phyloP scores from a whole-genome alignment of 306 rosid species.

The Trifolium pratense region DNA sequence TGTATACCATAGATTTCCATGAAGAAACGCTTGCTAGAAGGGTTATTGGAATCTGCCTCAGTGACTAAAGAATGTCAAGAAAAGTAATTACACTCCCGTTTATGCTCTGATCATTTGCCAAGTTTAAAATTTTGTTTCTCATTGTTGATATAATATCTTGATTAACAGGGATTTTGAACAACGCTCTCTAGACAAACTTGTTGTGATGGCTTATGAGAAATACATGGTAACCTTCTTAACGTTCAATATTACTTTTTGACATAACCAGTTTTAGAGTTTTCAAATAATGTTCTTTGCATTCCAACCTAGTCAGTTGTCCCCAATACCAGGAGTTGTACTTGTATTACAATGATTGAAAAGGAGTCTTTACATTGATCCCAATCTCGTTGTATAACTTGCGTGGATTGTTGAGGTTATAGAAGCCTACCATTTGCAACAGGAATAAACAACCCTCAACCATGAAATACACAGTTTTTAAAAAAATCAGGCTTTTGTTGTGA shows the following conservation, averaged over 20 bases:
- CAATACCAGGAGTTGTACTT: conserved; percentile 16
- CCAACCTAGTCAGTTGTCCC: conserved; percentile 32
- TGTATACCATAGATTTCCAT: conserved; percentile 53
- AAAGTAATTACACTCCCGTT: conserved; percentile 56
- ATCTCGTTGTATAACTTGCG: not conserved
- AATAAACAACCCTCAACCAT: conserved; percentile 5
- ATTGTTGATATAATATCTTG: conserved; percentile 34
- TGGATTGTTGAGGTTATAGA: conserved; percentile 10
- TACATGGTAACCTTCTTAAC: conserved; percentile 63
- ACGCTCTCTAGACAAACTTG: conserved; percentile 74
- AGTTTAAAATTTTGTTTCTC: conserved; percentile 37
- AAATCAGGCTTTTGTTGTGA: not conserved
- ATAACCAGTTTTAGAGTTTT: conserved; percentile 27
- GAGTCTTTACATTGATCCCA: conserved; percentile 14
- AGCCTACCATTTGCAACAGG: not conserved
- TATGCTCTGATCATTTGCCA: conserved; percentile 41
- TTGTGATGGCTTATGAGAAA: conserved; percentile 78
- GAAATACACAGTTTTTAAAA: not conserved
- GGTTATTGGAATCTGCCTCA: conserved; percentile 60
- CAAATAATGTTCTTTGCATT: not conserved
- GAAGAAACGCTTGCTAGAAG: conserved; percentile 64
- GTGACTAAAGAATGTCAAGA: conserved; percentile 63
- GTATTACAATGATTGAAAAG: conserved; percentile 21
- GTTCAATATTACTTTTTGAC: conserved; percentile 28
- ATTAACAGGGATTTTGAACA: conserved; percentile 76